Conservation (phyloP, 495 filamentous ascomycete species). For the Penicillium canescens region DNA sequence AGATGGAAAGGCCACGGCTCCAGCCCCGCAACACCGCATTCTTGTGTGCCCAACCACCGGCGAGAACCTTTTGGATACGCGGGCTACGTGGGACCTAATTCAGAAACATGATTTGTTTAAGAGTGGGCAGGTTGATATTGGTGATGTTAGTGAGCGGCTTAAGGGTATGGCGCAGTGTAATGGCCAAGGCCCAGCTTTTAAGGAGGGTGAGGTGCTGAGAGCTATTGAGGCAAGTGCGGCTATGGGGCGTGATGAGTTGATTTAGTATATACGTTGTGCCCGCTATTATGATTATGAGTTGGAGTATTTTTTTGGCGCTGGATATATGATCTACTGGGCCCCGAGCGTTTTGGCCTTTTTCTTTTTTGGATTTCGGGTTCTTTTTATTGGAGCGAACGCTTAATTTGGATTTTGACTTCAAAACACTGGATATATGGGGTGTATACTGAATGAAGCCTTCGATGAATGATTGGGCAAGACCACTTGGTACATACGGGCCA, state of each 20-base stretch:
- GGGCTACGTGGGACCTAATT: constrained; percentile 89
- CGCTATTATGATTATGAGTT: constrained; percentile 7
- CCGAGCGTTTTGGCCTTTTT: neutral
- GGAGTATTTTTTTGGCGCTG: constrained; percentile 19
- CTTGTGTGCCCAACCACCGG: constrained; percentile 63
- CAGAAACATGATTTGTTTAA: constrained; percentile 79
- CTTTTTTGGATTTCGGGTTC: too few species aligned
- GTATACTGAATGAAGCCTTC: too few species aligned
- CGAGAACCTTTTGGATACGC: constrained; percentile 75
- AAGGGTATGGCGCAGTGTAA: constrained; percentile 81
- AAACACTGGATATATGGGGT: too few species aligned
- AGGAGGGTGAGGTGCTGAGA: constrained; percentile 68
- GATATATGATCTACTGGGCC: neutral
- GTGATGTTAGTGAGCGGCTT: constrained; percentile 70
- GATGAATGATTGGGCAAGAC: too few species aligned
- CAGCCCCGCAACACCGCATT: constrained; percentile 65
- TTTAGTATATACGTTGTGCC: constrained; percentile 38
- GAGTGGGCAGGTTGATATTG: constrained; percentile 81
- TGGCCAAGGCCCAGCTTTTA: constrained; percentile 88
- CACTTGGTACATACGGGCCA: too few species aligned
- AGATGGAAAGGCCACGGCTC: constrained; percentile 19
- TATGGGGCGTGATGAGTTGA: constrained; percentile 70
- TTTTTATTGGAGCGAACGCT: too few species aligned
- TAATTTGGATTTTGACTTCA: too few species aligned
- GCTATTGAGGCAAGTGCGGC: constrained; percentile 80